Base-by-base conservation (phyloP, 2,329 filamentous ascomycete genomes). In the Colletotrichum sp. region DNA sequence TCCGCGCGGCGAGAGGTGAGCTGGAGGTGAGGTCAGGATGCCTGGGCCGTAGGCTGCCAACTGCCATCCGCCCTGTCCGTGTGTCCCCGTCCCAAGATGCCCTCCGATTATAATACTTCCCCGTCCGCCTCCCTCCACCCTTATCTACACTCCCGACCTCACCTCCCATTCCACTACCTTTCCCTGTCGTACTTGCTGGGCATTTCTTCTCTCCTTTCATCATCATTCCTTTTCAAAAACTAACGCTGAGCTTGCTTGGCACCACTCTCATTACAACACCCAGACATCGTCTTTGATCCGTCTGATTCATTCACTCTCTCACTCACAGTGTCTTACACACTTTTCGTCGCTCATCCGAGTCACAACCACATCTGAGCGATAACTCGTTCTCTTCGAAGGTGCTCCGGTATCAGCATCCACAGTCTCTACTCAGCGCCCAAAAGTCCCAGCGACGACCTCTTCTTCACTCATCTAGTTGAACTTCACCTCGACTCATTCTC, bases 361-460 rank as follows among this genome's bases (percentile, higher is more conserved):
- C 62, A 62, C 77, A 71, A 76, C 77, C 72, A 79, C 73, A 76
- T 78, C 77, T 30, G 61, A 52, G 32, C 36, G 70, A 73, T 30
- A 52, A 29, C 27, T 44, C 80, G 70, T 83, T 82, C 80, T 79
- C 77, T 78, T 78, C 74, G 32, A 78, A 82, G 82, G 82, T 85
- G 82, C 80, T 83, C 81, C 71, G 82, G 83, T 80, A 83, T 82
- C 81, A 84, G 82, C 82, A 78, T 63, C 62, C 69, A 72, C 69
- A 68, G 52, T 76, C 74, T 30, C 44, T 77, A 77, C 66, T 44
- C 65, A 72, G 16, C 55, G 30, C 39, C 55, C 62, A 72, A 57
- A 44, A 76, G 49, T 62, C 68, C 44, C 39, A 62, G 49, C 59
- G 39, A 72, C 66, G 36, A 39, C 49, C 55, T 55, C 55, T 67